phyloP scores from a whole-genome alignment of 148 eudicot genomes.

The Silene latifolia region DNA sequence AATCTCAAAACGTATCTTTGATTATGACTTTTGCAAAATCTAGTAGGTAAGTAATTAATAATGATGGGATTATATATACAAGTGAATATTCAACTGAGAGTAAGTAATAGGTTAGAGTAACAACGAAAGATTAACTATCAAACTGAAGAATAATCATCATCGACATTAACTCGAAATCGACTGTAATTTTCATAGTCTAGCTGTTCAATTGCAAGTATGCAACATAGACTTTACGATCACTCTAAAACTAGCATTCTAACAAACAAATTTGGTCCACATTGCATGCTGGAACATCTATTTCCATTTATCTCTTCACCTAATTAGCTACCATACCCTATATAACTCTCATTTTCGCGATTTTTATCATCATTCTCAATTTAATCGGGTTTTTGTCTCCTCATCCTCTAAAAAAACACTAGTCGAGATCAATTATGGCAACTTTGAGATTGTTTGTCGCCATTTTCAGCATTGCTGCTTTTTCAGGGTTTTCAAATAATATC shows the following conservation, averaged over 20 bases:
- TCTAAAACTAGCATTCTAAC: constrained; percentile 31
- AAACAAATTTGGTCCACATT: constrained; percentile 23
- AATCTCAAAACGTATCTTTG: not conserved
- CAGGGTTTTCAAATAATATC: not conserved
- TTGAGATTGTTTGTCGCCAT: not conserved
- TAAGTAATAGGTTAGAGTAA: not conserved
- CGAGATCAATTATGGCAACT: constrained; percentile 13
- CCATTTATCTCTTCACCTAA: constrained; percentile 21
- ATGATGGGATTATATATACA: not conserved
- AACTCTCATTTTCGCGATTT: not conserved
- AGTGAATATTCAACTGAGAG: not conserved
- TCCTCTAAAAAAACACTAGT: not conserved
- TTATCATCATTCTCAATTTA: constrained; percentile 17
- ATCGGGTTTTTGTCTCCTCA: not conserved
- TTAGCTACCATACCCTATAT: constrained; percentile 18
- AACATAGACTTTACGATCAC: constrained; percentile 30
- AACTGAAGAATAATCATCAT: not conserved
- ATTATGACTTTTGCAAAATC: not conserved
- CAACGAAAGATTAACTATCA: not conserved
- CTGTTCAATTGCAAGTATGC: constrained; percentile 2
- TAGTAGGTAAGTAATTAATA: not conserved
- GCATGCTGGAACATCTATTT: constrained; percentile 1
- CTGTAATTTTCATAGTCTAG: not conserved
- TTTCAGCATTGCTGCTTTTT: constrained; percentile 13
- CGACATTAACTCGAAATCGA: not conserved